Conservation (phyloP, 352 stramenopile species). For the Peronospora destructor region DNA sequence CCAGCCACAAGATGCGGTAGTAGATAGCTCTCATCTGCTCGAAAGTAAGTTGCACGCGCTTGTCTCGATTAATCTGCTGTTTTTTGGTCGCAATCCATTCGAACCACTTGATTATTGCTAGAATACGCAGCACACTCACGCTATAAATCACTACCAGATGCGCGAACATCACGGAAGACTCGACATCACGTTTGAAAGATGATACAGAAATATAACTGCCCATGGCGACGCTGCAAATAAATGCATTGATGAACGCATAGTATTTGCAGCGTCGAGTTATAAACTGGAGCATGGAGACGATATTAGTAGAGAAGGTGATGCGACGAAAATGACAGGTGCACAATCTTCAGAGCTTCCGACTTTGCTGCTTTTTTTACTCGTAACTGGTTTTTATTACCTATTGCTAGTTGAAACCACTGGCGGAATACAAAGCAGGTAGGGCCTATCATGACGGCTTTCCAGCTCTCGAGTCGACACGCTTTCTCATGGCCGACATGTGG, state of each 20-base stretch:
- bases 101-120: conserved; percentile 65
- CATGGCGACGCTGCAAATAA: conserved; percentile 56
- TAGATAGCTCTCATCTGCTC: conserved; percentile 46
- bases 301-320: not conserved
- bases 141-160: conserved; percentile 33
- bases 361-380: not conserved
- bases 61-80: conserved; percentile 51
- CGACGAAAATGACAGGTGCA: conserved; percentile 23
- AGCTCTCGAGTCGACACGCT: too few species aligned
- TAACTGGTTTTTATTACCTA: too few species aligned
- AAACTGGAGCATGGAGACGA: conserved; percentile 12
- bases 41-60: conserved; percentile 40
- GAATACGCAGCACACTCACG: conserved; percentile 44
- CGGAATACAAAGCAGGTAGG: too few species aligned
- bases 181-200: not conserved
- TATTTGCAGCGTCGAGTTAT: conserved; percentile 61
- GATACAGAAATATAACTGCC: conserved; percentile 25
- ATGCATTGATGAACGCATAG: conserved; percentile 77
- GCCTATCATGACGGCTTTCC: too few species aligned
- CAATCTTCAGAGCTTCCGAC: not conserved
- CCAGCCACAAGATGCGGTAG: conserved; percentile 51
- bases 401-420: too few species aligned
- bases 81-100: conserved; percentile 77
- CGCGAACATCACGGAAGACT: conserved; percentile 2
- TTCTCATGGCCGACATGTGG: too few species aligned